Percentiles rank a stretch among this genome's conserved stretches.
These are phyloP conservation scores for Populus hybrid DNA, from an alignment of 441 rosid genomes.

Conservation along the genomic window DNA sequence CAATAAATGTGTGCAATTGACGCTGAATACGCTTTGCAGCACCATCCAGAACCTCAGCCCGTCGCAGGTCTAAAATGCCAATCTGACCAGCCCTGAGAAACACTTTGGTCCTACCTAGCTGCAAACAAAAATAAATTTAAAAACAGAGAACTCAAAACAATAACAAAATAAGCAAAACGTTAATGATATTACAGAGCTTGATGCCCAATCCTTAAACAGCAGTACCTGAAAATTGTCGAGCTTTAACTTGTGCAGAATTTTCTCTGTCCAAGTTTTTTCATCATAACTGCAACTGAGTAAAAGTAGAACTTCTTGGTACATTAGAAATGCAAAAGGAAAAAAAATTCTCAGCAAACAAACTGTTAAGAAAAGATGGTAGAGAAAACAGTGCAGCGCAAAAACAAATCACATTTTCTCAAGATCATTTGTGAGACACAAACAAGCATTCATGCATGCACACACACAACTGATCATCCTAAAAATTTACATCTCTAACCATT, in stretches of 20 bases:
- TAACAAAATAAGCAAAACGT: not conserved
- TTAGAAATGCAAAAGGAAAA: not conserved
- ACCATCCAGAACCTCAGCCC: conserved; percentile 85
- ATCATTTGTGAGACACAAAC: not conserved
- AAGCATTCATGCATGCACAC: not conserved
- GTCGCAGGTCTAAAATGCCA: conserved; percentile 75
- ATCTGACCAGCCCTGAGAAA: conserved; percentile 99
- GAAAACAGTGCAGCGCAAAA: not conserved
- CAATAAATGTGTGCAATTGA: conserved; percentile 57
- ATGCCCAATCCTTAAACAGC: not conserved
- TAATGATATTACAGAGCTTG: conserved; percentile 2
- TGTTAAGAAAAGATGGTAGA: conserved; percentile 3
- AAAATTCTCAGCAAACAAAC: conserved; percentile 11
- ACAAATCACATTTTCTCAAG: not conserved
- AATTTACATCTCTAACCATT: not conserved
- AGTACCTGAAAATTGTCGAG: conserved; percentile 92
- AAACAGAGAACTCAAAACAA: conserved; percentile 8
- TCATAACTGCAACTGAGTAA: conserved; percentile 54
- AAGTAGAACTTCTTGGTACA: conserved; percentile 10
- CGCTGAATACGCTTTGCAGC: conserved; percentile 82
- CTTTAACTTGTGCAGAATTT: conserved; percentile 65
- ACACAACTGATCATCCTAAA: not conserved
- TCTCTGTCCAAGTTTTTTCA: conserved; percentile 74
- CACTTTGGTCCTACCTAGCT: conserved; percentile 94
- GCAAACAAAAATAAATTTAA: conserved; percentile 24